Conservation (phyloP, 1,139 yeast species). For the Blastobotrys malaysiensis region DNA sequence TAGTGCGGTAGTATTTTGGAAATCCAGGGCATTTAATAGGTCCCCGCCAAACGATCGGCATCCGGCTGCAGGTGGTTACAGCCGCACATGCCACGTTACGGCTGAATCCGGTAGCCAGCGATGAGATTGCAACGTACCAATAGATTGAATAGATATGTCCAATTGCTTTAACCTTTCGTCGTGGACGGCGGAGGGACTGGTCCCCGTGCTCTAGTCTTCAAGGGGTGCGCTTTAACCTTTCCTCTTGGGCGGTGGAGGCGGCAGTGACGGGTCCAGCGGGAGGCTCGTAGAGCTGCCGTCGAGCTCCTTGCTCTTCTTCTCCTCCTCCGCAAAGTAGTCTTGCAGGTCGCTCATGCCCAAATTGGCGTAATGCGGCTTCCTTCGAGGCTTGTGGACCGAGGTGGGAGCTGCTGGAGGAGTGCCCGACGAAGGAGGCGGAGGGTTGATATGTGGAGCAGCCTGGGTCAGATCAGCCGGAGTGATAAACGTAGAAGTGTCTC, state of each 20-base stretch:
- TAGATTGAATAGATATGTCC: neutral
- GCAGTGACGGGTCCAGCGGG: slow-evolving; percentile 8
- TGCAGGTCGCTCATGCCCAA: slow-evolving; percentile 22
- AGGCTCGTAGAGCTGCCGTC: slow-evolving; percentile 26
- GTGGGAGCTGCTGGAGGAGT: slow-evolving; percentile 8
- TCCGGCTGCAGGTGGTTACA: neutral
- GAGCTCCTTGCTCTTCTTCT: slow-evolving; percentile 28
- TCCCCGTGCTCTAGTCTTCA: slow-evolving; percentile 41
- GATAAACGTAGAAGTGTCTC: slow-evolving; percentile 13
- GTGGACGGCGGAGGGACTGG: no score
- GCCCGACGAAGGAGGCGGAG: slow-evolving; percentile 7
- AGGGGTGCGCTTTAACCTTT: slow-evolving; percentile 53
- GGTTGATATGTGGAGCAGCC: slow-evolving; percentile 13
- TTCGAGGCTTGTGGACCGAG: neutral
- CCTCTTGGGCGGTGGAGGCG: slow-evolving; percentile 30
- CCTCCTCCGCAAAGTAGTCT: slow-evolving; percentile 36
- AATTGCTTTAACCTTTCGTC: no score
- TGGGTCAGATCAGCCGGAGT: slow-evolving; percentile 9
- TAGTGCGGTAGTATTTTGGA: neutral
- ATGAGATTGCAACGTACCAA: neutral
- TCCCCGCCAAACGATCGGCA: neutral
- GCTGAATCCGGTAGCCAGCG: no score
- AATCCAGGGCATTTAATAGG: neutral
- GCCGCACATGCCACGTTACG: neutral
- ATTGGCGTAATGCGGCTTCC: neutral